Base-by-base conservation (phyloP, 2,329 filamentous ascomycete genomes). In the Sporothrix inflata region DNA sequence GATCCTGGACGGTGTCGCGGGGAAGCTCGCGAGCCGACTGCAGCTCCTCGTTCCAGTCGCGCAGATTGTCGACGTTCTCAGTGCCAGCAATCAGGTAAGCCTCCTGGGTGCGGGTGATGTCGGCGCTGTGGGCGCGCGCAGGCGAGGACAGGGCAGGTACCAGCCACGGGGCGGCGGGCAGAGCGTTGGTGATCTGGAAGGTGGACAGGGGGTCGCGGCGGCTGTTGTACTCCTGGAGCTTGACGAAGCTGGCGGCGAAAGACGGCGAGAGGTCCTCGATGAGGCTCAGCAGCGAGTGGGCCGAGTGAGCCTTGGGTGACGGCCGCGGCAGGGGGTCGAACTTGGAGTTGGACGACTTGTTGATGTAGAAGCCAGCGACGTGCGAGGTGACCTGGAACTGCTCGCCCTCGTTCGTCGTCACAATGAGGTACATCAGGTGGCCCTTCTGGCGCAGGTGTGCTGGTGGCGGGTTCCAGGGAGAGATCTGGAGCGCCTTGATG, bases 31-130 rank as follows among this genome's bases (percentile, higher is more conserved):
- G 91, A 12, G 96, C 97, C 1, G 95, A 97, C 82, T 99, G 96
- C 79, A 99, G 97, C 80, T 99, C 96, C 81, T 99, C 96, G 78
- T 99, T 99, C 95, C 97, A 99, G 81, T 99, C 96, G 73, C 96
- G 90, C 75, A 99, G 85, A 4, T 94, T 97, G 79, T 99, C 96
- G 0, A 94, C 93, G 80, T 95, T 97, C 78, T 99, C 96, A 34
- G 94, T 91, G 40, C 97, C 97, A 24, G 93, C 89, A 73, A 98
- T 90, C 73, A 99, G 85, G 79, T 93, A 98, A 66, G 92, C 93
- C 84, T 99, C 96, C 82, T 99, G 96, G 27, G 94, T 93, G 71
- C 97, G 90, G 27, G 94, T 93, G 74, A 94, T 88, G 80, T 99
- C 96, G 30, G 94, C 81, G 78, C 91, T 88, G 80, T 99, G 96